phyloP scores from a whole-genome alignment of 177 flowering plant species.

The Tripterygium wilfordii region DNA sequence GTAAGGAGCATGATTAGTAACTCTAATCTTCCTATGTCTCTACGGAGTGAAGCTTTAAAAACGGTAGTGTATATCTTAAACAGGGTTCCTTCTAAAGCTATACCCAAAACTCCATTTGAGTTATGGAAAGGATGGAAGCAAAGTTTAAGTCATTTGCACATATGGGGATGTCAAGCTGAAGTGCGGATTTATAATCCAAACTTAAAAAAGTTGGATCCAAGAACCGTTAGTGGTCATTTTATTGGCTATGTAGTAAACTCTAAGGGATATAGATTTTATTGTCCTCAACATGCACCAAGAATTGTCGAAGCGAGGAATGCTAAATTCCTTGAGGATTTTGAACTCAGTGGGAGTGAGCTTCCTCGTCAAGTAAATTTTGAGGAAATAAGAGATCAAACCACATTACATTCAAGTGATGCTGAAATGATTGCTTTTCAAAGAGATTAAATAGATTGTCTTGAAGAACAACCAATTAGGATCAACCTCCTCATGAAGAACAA shows the following conservation, averaged over 20 bases:
- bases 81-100: constrained; percentile 3
- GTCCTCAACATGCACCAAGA: neutral
- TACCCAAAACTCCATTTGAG: constrained; percentile 4
- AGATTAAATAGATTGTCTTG: neutral
- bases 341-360: neutral
- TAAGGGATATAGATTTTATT: neutral
- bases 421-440: neutral
- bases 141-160: neutral
- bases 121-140: neutral
- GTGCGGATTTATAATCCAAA: neutral
- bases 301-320: neutral
- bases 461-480: neutral
- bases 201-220: neutral
- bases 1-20: too few relatives aligned
- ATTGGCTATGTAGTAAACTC: neutral
- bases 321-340: neutral
- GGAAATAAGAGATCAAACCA: neutral
- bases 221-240: neutral
- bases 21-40: neutral
- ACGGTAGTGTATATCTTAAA: too few relatives aligned
- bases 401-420: neutral
- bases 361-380: neutral
- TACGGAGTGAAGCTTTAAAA: constrained; percentile 3
- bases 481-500: neutral
- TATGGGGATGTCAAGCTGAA: neutral